Conservation (phyloP, 768 basidiomycete genomes). For the Galerina sulciceps region DNA sequence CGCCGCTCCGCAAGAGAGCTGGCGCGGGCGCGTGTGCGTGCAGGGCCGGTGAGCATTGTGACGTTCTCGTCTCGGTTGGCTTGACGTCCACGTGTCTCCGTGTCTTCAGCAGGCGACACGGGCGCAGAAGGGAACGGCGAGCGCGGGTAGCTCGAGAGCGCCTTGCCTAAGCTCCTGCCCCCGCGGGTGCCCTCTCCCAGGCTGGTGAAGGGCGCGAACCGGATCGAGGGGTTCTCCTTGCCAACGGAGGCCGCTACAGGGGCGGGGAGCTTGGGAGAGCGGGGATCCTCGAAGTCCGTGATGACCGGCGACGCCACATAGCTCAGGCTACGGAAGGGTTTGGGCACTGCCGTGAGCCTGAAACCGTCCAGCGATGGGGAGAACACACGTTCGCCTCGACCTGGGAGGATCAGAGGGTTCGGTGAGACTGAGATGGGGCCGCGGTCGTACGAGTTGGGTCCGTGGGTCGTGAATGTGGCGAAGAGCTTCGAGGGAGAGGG, state of each 20-base stretch:
- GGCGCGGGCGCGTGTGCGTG: slow-evolving; percentile 22
- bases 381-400: slow-evolving; percentile 55
- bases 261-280: slow-evolving; percentile 38
- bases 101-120: slow-evolving; percentile 23
- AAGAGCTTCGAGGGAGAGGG: slow-evolving; percentile 57
- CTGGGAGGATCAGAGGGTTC: slow-evolving; percentile 56
- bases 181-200: slow-evolving; percentile 16
- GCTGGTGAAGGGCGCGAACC: slow-evolving; percentile 28
- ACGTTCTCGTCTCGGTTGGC: slow-evolving; percentile 16
- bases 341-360: slow-evolving; percentile 37
- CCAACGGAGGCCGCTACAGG: slow-evolving; percentile 10
- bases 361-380: slow-evolving; percentile 38
- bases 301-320: slow-evolving; percentile 30
- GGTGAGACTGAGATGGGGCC: slow-evolving; percentile 64
- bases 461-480: slow-evolving; percentile 60
- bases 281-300: slow-evolving; percentile 39
- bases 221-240: slow-evolving; percentile 24
- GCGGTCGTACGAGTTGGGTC: slow-evolving; percentile 65
- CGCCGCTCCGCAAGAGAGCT: slow-evolving; percentile 21
- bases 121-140: slow-evolving; percentile 47
- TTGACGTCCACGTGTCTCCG: slow-evolving; percentile 22
- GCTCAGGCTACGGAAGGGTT: slow-evolving; percentile 25
- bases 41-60: slow-evolving; percentile 15
- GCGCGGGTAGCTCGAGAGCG: slow-evolving; percentile 39
- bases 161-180: slow-evolving; percentile 28